Evolutionary conservation across 768 basidiomycete species (phyloP).

Genomic region (Roridomyces roridus): DNA sequence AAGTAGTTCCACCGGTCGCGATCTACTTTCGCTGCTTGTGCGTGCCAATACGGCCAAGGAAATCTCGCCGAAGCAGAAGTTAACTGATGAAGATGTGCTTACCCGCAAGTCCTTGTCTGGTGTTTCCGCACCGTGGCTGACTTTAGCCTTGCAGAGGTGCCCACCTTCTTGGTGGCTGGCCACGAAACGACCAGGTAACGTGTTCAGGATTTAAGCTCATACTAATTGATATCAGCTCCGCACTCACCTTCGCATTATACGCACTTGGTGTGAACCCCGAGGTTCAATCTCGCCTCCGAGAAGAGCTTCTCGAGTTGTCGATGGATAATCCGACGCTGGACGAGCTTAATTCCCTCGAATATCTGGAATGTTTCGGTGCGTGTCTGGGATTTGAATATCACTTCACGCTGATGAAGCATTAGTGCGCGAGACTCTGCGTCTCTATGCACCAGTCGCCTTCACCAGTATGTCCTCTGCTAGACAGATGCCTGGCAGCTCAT

Average conservation of each 20-base stretch:
- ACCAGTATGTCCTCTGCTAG: neutral
- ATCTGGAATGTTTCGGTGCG: conserved; percentile 49
- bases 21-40: conserved; percentile 64
- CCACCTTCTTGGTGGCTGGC: conserved; percentile 65
- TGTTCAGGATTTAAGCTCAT: too few species aligned
- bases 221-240: conserved; percentile 1
- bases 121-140: neutral
- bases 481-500: neutral
- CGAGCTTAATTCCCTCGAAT: conserved; percentile 7
- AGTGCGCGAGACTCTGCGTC: conserved; percentile 9
- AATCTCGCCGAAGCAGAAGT: conserved; percentile 54
- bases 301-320: neutral
- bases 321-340: conserved; percentile 12
- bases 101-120: conserved; percentile 43
- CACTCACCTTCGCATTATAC: conserved; percentile 2
- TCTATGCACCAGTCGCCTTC: neutral
- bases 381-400: neutral
- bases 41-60: conserved; percentile 71
- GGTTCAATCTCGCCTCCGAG: conserved; percentile 1
- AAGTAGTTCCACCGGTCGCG: conserved; percentile 45
- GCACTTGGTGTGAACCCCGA: neutral
- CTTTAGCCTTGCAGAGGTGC: conserved; percentile 49
- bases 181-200: conserved; percentile 62
- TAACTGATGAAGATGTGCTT: conserved; percentile 69
- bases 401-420: neutral